Conservation (phyloP, 805 yeast species). For the Clavispora asparagi region DNA sequence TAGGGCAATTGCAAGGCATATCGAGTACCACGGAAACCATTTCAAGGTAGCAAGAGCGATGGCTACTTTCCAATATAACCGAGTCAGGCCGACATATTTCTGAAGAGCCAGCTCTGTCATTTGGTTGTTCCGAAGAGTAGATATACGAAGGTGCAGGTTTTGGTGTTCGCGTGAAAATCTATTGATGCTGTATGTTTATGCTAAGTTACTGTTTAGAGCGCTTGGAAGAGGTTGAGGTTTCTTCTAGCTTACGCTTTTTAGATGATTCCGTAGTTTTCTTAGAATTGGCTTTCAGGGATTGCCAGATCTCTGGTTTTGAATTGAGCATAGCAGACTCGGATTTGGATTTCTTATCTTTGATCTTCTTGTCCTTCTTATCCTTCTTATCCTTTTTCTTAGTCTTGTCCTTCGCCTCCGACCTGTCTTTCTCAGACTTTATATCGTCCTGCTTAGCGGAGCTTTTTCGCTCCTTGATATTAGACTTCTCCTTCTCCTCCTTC, state of each 20-base stretch:
- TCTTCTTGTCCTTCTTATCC: constrained; percentile 1
- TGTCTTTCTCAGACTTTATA: neutral
- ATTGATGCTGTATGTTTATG: neutral
- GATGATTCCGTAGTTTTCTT: neutral
- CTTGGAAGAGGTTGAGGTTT: neutral
- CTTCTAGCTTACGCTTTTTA: neutral
- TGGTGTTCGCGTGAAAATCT: neutral
- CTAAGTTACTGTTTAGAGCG: neutral
- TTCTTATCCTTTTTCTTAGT: neutral
- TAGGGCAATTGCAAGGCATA: neutral
- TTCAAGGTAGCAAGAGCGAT: neutral
- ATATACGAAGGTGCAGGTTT: neutral
- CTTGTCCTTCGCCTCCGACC: constrained; percentile 2
- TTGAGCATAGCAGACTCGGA: too few relatives aligned
- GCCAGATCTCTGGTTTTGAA: neutral
- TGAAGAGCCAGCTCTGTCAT: neutral
- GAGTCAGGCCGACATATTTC: neutral
- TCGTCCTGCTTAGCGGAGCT: neutral
- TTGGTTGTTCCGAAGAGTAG: neutral
- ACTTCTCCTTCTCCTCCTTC: neutral
- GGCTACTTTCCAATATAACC: neutral
- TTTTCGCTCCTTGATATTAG: too few relatives aligned
- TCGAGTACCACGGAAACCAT: neutral
- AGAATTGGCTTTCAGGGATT: neutral
- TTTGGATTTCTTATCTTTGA: constrained; percentile 11